Evolutionary conservation across 805 yeast genomes (phyloP).

Genomic region (Aciculoconidium aculeatum): DNA sequence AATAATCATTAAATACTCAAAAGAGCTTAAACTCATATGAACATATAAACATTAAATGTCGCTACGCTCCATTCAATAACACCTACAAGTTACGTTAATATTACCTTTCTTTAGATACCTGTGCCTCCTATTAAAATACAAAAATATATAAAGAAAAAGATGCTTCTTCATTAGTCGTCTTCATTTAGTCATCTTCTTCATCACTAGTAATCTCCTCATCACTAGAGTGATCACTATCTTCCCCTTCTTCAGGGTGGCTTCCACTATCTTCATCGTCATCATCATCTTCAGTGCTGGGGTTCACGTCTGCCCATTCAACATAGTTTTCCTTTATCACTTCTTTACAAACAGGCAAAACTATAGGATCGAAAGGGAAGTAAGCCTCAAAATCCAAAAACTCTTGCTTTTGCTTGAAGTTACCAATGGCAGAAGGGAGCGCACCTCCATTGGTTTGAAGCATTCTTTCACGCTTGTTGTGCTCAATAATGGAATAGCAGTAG

Average conservation of each 20-base stretch:
- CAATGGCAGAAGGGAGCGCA: conserved; percentile 24
- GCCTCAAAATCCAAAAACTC: conserved; percentile 87
- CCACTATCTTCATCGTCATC: conserved; percentile 41
- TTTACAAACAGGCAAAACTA: conserved; percentile 61
- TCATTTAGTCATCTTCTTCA: conserved; percentile 14
- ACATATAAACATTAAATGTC: no score
- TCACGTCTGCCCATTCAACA: conserved; percentile 67
- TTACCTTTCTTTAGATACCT: no score
- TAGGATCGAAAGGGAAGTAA: conserved; percentile 95
- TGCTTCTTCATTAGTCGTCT: no score
- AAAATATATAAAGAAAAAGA: not conserved
- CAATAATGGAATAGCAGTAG: conserved; percentile 89
- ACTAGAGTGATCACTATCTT: conserved; percentile 16
- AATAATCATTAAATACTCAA: no score
- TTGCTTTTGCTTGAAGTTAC: conserved; percentile 55
- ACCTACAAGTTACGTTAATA: no score
- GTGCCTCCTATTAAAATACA: not conserved
- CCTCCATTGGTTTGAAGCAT: conserved; percentile 39
- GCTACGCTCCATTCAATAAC: no score
- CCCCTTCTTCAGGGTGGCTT: conserved; percentile 25
- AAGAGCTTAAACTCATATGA: no score
- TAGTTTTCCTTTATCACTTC: conserved; percentile 44
- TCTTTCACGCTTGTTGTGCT: conserved; percentile 75
- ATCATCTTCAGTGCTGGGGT: conserved; percentile 53
- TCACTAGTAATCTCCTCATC: conserved; percentile 19